These are phyloP conservation scores for Scheffersomyces stambukii DNA, from an alignment of 1,139 yeast species.

Conservation along the genomic window DNA sequence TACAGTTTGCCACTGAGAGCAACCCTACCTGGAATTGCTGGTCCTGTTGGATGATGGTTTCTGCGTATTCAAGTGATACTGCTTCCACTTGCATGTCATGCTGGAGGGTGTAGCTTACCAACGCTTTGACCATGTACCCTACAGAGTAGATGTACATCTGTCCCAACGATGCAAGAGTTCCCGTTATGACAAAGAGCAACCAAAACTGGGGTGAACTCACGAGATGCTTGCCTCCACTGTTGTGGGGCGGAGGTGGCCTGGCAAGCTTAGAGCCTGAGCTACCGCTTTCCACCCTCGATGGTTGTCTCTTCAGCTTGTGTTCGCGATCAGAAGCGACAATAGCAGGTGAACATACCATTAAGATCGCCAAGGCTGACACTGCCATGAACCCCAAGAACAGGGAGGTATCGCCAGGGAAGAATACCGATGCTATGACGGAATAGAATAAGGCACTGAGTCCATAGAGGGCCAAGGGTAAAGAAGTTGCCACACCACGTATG, in stretches of 20 bases:
- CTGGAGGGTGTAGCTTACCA: slow-evolving; percentile 26
- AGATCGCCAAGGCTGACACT: slow-evolving; percentile 34
- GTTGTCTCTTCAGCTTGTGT: slow-evolving; percentile 14
- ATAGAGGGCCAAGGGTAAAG: slow-evolving; percentile 55
- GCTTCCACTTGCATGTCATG: not conserved
- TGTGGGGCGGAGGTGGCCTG: too few species aligned
- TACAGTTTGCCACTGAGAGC: slow-evolving; percentile 50
- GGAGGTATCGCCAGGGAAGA: slow-evolving; percentile 50
- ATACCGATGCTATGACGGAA: slow-evolving; percentile 43
- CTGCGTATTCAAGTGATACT: slow-evolving; percentile 16
- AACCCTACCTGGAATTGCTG: slow-evolving; percentile 58
- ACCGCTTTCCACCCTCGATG: not conserved
- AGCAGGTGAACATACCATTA: slow-evolving; percentile 43
- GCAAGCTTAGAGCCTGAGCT: too few species aligned
- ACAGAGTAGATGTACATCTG: slow-evolving; percentile 63
- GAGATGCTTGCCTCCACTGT: slow-evolving; percentile 18
- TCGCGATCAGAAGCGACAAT: slow-evolving; percentile 42
- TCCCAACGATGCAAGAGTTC: slow-evolving; percentile 52
- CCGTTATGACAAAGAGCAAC: slow-evolving; percentile 44
- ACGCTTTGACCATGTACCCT: slow-evolving; percentile 56
- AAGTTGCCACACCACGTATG: slow-evolving; percentile 56
- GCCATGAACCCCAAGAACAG: slow-evolving; percentile 46
- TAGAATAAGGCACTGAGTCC: slow-evolving; percentile 58
- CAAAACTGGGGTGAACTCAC: slow-evolving; percentile 40
- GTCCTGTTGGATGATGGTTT: slow-evolving; percentile 36